A percentile compares a stretch with the other conserved stretches of the same genome.
These are phyloP conservation scores for Ustilago vetiveriae DNA, from an alignment of 1,284 basidiomycete genomes.

Conservation along the genomic window DNA sequence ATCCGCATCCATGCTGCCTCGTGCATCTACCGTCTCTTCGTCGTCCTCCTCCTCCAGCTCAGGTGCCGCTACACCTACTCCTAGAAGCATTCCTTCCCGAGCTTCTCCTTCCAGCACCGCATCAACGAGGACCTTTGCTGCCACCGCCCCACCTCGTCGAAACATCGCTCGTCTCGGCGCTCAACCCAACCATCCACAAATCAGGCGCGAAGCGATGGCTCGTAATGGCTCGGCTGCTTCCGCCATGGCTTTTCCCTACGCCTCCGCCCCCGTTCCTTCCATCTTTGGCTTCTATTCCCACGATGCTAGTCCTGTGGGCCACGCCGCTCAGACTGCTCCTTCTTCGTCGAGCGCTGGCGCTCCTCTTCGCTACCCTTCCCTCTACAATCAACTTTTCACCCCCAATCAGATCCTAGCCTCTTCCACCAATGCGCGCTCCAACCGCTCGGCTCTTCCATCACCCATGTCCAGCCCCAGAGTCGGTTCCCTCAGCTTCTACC, in stretches of 20 bases:
- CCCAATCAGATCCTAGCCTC: no score
- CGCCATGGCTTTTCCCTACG: constrained; percentile 15
- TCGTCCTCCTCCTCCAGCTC: constrained; percentile 23
- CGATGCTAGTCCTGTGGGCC: constrained; percentile 6
- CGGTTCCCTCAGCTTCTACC: constrained; percentile 12
- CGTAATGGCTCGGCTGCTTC: constrained; percentile 10
- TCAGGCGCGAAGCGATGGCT: not conserved
- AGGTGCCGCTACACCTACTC: constrained; percentile 16
- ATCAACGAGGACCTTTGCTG: constrained; percentile 2
- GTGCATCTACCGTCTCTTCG: constrained; percentile 12
- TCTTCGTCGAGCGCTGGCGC: no score
- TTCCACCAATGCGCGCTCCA: not conserved
- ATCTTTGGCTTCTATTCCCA: constrained; percentile 48
- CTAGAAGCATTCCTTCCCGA: not conserved
- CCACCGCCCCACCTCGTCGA: constrained; percentile 1
- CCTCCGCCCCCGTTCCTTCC: constrained; percentile 19
- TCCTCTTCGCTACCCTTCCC: no score
- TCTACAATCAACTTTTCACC: constrained; percentile 2
- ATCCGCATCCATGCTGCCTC: constrained; percentile 29
- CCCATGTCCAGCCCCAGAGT: constrained; percentile 6
- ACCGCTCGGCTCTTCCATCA: not conserved
- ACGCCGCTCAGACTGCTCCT: not conserved
- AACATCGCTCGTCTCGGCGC: not conserved
- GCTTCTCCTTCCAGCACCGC: not conserved
- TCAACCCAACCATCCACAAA: not conserved